A percentile compares a stretch with the other conserved stretches of the same genome.
Evolutionary conservation across 2,329 filamentous ascomycete species (phyloP).

Genomic region (Coleophoma eucalyptorum): DNA sequence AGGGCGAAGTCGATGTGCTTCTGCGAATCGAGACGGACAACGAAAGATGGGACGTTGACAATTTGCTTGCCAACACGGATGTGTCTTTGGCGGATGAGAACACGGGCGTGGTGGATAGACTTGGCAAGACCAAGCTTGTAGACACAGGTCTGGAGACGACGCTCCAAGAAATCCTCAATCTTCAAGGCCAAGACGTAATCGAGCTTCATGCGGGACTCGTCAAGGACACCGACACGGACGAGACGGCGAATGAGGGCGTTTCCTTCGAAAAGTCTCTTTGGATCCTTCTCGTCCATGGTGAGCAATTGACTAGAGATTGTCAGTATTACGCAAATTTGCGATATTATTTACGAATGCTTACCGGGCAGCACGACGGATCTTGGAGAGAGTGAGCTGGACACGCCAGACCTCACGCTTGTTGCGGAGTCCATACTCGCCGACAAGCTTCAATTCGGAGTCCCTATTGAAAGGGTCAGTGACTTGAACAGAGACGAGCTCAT

Average conservation of each 20-base stretch:
- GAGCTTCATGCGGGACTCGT: conserved; percentile 99
- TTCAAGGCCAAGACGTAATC: conserved; percentile 99
- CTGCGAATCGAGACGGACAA: conserved; percentile 99
- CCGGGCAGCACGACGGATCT: conserved; percentile 99
- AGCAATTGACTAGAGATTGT: conserved; percentile 79
- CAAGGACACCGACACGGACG: conserved; percentile 98
- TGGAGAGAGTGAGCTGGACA: conserved; percentile 98
- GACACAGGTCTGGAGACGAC: conserved; percentile 98
- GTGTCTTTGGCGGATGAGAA: conserved; percentile 98
- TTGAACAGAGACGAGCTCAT: conserved; percentile 95
- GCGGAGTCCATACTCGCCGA: conserved; percentile 99
- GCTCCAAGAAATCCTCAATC: conserved; percentile 99
- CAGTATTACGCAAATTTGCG: conserved; percentile 6
- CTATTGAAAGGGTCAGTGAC: conserved; percentile 79
- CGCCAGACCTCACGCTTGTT: conserved; percentile 99
- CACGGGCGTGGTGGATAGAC: conserved; percentile 99
- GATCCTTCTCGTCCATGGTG: conserved; percentile 99
- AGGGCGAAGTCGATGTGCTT: conserved; percentile 99
- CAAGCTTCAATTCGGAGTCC: conserved; percentile 99
- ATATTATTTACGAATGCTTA: conserved; percentile 39
- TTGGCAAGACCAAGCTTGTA: conserved; percentile 99
- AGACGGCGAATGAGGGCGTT: conserved; percentile 99
- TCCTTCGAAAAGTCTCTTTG: conserved; percentile 99
- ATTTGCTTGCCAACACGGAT: conserved; percentile 99
- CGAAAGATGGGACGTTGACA: conserved; percentile 99